Evolutionary conservation across 2,329 filamentous ascomycete genomes (phyloP).

Genomic region (Colletotrichum higginsianum): DNA sequence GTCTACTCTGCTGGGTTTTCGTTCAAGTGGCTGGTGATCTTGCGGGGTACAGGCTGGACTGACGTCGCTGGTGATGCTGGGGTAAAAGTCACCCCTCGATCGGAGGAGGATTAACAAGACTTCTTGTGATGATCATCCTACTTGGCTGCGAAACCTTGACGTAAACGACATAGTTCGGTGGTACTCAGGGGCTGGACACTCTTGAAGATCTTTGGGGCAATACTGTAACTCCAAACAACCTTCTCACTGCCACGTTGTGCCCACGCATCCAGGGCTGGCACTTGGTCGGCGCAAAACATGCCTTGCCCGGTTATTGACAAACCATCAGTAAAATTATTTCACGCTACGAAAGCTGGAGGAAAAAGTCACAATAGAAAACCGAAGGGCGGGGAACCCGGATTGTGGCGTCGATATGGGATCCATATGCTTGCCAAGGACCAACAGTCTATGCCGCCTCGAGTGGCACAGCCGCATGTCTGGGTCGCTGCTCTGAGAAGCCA

Average conservation of each 20-base stretch:
- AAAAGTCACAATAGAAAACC: neutral
- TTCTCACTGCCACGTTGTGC: too few relatives aligned
- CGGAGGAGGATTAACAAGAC: neutral
- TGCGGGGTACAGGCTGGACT: constrained; percentile 25
- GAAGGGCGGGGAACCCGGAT: neutral
- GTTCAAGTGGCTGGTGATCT: constrained; percentile 22
- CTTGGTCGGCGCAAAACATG: neutral
- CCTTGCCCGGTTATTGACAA: neutral
- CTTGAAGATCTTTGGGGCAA: neutral
- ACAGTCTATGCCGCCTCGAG: neutral
- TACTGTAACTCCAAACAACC: too few relatives aligned
- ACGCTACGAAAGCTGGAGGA: neutral
- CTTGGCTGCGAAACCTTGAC: neutral
- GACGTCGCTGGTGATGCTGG: constrained; percentile 14
- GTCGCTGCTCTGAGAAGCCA: constrained; percentile 15
- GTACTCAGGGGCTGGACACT: neutral
- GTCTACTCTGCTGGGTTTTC: neutral
- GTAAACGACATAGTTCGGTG: neutral
- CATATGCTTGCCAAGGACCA: constrained; percentile 20
- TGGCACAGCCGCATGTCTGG: constrained; percentile 7
- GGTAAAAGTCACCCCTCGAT: neutral
- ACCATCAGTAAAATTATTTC: neutral
- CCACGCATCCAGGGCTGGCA: too few relatives aligned
- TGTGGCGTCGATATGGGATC: constrained; percentile 4
- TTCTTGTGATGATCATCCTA: neutral